phyloP scores from a whole-genome alignment of 2,329 filamentous ascomycete species.

The Aureobasidium leucospermi region DNA sequence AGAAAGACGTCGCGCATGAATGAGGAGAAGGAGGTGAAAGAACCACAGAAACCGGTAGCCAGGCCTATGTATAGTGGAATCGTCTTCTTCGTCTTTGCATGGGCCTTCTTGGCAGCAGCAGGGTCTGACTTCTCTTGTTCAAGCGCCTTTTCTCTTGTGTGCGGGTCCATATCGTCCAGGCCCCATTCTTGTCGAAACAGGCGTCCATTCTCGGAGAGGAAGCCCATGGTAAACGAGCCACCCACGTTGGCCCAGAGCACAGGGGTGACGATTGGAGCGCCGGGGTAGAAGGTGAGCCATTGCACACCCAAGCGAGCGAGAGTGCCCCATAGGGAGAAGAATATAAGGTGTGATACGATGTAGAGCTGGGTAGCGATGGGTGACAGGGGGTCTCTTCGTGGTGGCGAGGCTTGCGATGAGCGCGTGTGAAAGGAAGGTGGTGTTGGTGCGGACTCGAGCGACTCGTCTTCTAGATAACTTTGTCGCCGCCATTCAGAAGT shows the following conservation, averaged over 20 bases:
- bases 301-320: conserved; percentile 75
- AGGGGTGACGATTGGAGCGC: conserved; percentile 64
- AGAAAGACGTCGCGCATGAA: conserved; percentile 78
- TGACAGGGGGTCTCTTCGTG: not conserved
- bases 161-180: conserved; percentile 17
- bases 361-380: conserved; percentile 39
- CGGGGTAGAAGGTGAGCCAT: conserved; percentile 71
- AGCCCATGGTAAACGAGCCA: conserved; percentile 78
- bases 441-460: conserved; percentile 42
- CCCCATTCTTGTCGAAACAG: conserved; percentile 67
- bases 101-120: conserved; percentile 28
- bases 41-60: conserved; percentile 80
- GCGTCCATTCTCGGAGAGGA: conserved; percentile 69
- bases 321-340: conserved; percentile 81
- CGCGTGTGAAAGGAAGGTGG: conserved; percentile 12
- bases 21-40: conserved; percentile 81
- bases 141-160: conserved; percentile 28
- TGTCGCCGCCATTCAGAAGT: not conserved
- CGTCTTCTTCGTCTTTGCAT: conserved; percentile 63
- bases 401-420: conserved; percentile 4
- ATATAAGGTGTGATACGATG: conserved; percentile 71
- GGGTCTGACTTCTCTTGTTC: conserved; percentile 28
- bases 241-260: conserved; percentile 83
- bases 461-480: conserved; percentile 20
- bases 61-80: conserved; percentile 84